Conservation (phyloP, 169 alveolate genomes). For the Perkinsus marinus region DNA sequence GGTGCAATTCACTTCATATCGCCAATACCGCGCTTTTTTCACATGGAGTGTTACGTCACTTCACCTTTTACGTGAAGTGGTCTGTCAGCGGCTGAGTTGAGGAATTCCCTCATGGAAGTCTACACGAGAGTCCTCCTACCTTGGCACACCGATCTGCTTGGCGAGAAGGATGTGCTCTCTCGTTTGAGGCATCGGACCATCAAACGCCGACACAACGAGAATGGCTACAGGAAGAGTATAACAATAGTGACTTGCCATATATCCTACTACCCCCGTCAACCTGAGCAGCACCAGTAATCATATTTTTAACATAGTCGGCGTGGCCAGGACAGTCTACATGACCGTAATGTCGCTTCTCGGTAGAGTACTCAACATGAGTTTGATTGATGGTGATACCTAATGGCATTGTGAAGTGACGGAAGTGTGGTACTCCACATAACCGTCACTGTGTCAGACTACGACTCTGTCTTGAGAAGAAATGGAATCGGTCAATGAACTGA, state of each 20-base stretch:
- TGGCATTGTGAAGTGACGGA: no score
- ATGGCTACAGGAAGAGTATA: constrained; percentile 42
- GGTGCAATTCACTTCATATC: no score
- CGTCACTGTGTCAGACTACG: no score
- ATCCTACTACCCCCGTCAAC: constrained; percentile 74
- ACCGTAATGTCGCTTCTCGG: constrained; percentile 78
- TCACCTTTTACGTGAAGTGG: no score
- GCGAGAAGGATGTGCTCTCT: constrained; percentile 54
- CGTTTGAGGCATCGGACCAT: constrained; percentile 93
- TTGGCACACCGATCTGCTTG: constrained; percentile 28
- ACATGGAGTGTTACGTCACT: no score
- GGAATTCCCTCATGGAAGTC: no score
- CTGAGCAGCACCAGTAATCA: constrained; percentile 91
- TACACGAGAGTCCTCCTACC: constrained; percentile 17
- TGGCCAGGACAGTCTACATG: constrained; percentile 96
- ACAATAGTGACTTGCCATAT: not conserved
- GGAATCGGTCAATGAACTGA: no score
- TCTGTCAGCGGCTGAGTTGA: no score
- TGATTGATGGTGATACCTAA: constrained; percentile 76
- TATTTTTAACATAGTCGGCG: constrained; percentile 87
- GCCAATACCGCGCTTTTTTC: no score
- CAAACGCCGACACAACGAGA: constrained; percentile 82
- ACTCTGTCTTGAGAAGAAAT: no score
- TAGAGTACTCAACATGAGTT: constrained; percentile 64
- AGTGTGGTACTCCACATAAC: no score